Percentiles rank a stretch among this genome's conserved stretches.
These are phyloP conservation scores for Primulina huaijiensis DNA, from an alignment of 257 asterid genomes.

Conservation along the genomic window DNA sequence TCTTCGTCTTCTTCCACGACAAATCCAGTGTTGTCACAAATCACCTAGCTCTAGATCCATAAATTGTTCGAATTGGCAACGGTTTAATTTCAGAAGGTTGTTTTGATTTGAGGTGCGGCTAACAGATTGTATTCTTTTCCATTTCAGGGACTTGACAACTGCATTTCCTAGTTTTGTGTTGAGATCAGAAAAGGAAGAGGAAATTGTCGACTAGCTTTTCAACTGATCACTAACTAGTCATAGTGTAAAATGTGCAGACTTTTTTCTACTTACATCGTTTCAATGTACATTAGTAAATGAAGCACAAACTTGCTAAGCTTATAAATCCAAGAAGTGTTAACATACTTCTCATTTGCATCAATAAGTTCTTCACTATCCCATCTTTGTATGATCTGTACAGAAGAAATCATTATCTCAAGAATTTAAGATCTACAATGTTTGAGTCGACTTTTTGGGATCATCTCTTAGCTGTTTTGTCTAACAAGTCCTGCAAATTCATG, in stretches of 20 bases:
- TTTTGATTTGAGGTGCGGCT: neutral
- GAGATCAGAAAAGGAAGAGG: neutral
- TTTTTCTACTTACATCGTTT: neutral
- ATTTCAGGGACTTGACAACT: neutral
- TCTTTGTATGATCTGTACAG: neutral
- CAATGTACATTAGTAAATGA: neutral
- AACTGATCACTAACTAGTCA: neutral
- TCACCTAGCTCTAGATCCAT: too few relatives aligned
- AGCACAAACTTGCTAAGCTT: neutral
- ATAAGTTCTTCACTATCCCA: neutral
- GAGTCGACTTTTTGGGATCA: neutral
- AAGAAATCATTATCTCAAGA: too few relatives aligned
- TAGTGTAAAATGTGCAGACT: neutral
- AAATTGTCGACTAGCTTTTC: neutral
- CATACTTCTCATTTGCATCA: neutral
- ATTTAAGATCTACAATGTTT: neutral
- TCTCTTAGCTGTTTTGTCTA: conserved; percentile 31
- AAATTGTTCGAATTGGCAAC: too few relatives aligned
- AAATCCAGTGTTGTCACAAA: too few relatives aligned
- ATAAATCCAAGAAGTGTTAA: too few relatives aligned
- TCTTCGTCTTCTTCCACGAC: too few relatives aligned
- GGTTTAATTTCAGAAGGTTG: too few relatives aligned
- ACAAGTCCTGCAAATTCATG: conserved; percentile 75
- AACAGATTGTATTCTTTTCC: too few relatives aligned
- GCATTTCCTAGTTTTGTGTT: neutral